phyloP scores from a whole-genome alignment of 2,329 filamentous ascomycete species.

The Cercospora sojina region DNA sequence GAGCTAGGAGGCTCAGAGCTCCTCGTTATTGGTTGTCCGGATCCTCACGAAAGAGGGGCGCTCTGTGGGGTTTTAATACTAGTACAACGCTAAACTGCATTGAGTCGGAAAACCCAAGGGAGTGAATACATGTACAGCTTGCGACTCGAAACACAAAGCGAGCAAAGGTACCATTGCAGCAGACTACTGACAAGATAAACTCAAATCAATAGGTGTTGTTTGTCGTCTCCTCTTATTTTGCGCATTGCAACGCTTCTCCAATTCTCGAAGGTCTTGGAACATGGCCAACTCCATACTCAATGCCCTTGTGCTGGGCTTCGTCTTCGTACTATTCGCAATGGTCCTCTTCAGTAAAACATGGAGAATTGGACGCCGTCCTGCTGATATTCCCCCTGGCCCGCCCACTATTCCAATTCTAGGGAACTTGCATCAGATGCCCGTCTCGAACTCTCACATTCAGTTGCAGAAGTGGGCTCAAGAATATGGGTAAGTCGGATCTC shows the following conservation, averaged over 20 bases:
- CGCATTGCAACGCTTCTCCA: background rate
- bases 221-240: background rate
- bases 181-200: background rate
- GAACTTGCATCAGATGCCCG: background rate
- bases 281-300: background rate
- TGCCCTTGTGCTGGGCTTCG: background rate
- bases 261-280: background rate
- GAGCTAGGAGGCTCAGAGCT: background rate
- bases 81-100: background rate
- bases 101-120: background rate
- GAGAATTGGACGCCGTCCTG: background rate
- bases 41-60: background rate
- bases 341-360: background rate
- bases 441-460: background rate
- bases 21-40: background rate
- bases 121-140: background rate
- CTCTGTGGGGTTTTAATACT: background rate
- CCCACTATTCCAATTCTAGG: background rate
- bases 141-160: background rate
- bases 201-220: background rate
- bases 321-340: background rate
- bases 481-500: background rate
- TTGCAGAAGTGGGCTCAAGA: background rate
- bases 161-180: background rate
- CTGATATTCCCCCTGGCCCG: background rate